phyloP scores from a whole-genome alignment of 495 filamentous ascomycete genomes.

The Clavariopsis aquatica region DNA sequence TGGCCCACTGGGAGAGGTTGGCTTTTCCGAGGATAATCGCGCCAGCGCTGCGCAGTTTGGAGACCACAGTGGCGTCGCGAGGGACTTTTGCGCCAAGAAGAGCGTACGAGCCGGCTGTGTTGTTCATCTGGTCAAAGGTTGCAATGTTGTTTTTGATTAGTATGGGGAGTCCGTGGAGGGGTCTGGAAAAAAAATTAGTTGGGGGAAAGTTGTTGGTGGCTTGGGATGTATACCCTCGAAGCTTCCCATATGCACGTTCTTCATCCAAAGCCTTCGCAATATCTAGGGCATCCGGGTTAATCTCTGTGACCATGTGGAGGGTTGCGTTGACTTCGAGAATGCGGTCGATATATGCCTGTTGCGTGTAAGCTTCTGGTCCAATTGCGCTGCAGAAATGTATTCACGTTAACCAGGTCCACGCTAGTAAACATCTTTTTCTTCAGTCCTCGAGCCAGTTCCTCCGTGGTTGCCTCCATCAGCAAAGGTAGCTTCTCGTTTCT shows the following conservation, averaged over 20 bases:
- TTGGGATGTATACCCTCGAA: constrained; percentile 45
- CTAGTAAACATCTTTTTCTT: constrained; percentile 56
- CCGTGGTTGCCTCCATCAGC: constrained; percentile 54
- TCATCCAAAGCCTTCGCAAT: constrained; percentile 56
- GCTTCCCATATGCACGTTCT: constrained; percentile 52
- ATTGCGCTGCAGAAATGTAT: background rate
- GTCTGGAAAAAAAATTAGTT: constrained; percentile 37
- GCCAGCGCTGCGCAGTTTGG: constrained; percentile 48
- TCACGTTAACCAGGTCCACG: constrained; percentile 58
- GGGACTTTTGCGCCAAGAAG: constrained; percentile 45
- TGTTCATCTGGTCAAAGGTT: constrained; percentile 68
- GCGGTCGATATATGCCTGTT: constrained; percentile 53
- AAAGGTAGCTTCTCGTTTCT: constrained; percentile 43
- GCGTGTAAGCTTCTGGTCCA: constrained; percentile 11
- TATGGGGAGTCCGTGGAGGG: constrained; percentile 68
- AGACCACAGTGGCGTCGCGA: constrained; percentile 42
- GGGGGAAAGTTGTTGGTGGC: background rate
- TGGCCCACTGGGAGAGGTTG: constrained; percentile 59
- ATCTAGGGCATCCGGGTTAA: constrained; percentile 58
- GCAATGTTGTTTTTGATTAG: constrained; percentile 74
- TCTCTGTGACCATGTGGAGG: constrained; percentile 55
- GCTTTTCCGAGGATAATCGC: constrained; percentile 54
- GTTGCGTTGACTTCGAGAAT: constrained; percentile 57
- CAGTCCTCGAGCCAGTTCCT: constrained; percentile 56
- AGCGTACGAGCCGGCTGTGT: constrained; percentile 62